Conservation (phyloP, 306 rosid genomes). For the Rosa rugosa region DNA sequence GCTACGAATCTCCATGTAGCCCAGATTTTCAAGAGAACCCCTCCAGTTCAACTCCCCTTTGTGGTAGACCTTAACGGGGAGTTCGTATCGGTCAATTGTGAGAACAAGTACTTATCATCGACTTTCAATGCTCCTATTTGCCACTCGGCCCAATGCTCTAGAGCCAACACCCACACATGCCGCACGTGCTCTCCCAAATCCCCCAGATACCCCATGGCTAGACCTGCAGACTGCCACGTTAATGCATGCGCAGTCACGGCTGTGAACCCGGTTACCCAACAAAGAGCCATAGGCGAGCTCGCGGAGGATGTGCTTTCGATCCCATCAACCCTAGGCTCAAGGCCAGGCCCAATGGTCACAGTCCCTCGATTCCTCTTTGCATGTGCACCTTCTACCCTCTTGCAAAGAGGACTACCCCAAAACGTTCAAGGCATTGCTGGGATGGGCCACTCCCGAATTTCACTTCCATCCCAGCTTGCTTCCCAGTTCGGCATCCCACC, state of each 20-base stretch:
- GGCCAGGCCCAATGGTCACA: conserved; percentile 21
- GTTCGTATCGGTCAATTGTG: conserved; percentile 47
- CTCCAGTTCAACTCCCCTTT: conserved; percentile 26
- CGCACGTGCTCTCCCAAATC: conserved; percentile 24
- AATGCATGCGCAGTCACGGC: conserved; percentile 43
- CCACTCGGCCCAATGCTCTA: conserved; percentile 50
- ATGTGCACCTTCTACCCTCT: conserved; percentile 48
- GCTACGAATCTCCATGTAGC: conserved; percentile 48
- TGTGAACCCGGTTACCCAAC: conserved; percentile 47
- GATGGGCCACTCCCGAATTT: conserved; percentile 42
- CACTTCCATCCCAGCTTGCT: conserved; percentile 43
- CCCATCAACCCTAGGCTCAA: conserved; percentile 21
- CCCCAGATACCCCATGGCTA: neutral
- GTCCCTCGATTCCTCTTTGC: conserved; percentile 54
- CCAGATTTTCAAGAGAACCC: conserved; percentile 45
- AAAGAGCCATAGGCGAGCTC: conserved; percentile 39
- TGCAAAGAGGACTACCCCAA: conserved; percentile 41
- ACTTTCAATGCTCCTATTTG: conserved; percentile 48
- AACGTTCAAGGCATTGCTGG: conserved; percentile 43
- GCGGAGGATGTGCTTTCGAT: conserved; percentile 48
- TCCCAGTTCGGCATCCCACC: conserved; percentile 47
- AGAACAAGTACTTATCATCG: conserved; percentile 34
- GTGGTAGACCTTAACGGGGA: conserved; percentile 47
- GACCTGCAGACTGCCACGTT: conserved; percentile 53
- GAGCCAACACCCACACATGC: conserved; percentile 42